These are phyloP conservation scores for Gelatoporia subvermispora DNA, from an alignment of 768 basidiomycete genomes.

Conservation along the genomic window DNA sequence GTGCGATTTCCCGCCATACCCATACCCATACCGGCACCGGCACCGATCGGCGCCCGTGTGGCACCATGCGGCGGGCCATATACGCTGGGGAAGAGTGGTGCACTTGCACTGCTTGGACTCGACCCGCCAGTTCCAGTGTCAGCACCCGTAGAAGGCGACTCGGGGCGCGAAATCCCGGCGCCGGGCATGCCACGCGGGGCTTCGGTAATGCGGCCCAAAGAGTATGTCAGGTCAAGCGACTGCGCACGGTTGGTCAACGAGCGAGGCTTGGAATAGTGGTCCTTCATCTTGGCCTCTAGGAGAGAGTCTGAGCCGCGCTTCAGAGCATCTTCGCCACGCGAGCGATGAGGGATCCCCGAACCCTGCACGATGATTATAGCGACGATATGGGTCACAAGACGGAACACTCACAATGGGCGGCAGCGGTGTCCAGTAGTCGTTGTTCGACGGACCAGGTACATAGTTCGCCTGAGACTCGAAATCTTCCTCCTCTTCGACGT, in stretches of 20 bases:
- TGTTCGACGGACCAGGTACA: constrained; percentile 41
- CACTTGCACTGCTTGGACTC: constrained; percentile 73
- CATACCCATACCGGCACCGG: constrained; percentile 21
- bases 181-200: constrained; percentile 29
- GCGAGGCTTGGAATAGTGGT: constrained; percentile 70
- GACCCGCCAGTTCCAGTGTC: constrained; percentile 63
- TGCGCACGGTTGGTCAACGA: constrained; percentile 85
- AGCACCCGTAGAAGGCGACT: constrained; percentile 64
- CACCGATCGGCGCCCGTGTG: constrained; percentile 23
- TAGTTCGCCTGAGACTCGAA: constrained; percentile 52
- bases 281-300: constrained; percentile 79
- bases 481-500: constrained; percentile 64
- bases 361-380: constrained; percentile 37
- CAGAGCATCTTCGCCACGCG: constrained; percentile 70
- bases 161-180: constrained; percentile 59
- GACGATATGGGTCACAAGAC: constrained; percentile 16
- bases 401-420: constrained; percentile 61
- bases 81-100: constrained; percentile 81
- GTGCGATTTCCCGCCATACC: constrained; percentile 18
- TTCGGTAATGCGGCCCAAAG: constrained; percentile 78
- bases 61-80: constrained; percentile 55
- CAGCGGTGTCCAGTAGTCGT: constrained; percentile 75
- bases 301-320: constrained; percentile 84
- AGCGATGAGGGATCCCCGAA: constrained; percentile 61
- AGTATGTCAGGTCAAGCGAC: constrained; percentile 82